Base-by-base conservation (phyloP, 2,329 filamentous ascomycete genomes). In the Pezicula neosporulosa region DNA sequence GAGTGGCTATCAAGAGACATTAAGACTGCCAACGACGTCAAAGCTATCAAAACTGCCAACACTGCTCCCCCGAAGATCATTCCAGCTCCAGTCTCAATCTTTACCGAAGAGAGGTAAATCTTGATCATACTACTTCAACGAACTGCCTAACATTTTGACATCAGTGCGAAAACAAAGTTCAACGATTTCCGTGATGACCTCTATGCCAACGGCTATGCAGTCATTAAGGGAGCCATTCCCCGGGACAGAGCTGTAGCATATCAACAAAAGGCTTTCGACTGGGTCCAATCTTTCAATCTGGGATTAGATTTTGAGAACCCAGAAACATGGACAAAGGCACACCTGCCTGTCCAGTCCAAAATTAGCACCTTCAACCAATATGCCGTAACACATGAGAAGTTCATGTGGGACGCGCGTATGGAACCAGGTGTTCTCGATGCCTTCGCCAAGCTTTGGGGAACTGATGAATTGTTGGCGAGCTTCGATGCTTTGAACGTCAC, bases 181-280 rank as follows among this genome's bases (percentile, higher is more conserved):
- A 63, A 64, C 10, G 67, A 70, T 55, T 72, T 65, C 64, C 55
- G 65, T 21, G 66, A 68, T 43, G 67, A 71, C 18, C 61, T 64
- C 19, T 38, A 55, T n/a, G 56, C 50, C 6, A 39, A 77, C 49
- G 74, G 74, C 3, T 77, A 65, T 55, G 71, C 69, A 1, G 68
- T 78, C n/a, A 63, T 78, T 50, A 77, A 77, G 50, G 69, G 69
- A 1, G 72, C 72, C 0, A 69, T 77, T 41, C 70, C 73, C 1
- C 59, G 54, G 2, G 73, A 73, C 16, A 64, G 66, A 30, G 74
- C 73, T 2, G 53, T 65, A 8, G 56, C 59, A 10, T 73, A 73
- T 56, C 55, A 60, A 13, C 50, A 62, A 30, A 62, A 66, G 19
- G 60, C 64, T 7, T 61, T 63, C 36, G 51, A 52, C 2, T 50